These are phyloP conservation scores for Amoebophrya sp. DNA, from an alignment of 169 alveolate genomes.

Conservation along the genomic window DNA sequence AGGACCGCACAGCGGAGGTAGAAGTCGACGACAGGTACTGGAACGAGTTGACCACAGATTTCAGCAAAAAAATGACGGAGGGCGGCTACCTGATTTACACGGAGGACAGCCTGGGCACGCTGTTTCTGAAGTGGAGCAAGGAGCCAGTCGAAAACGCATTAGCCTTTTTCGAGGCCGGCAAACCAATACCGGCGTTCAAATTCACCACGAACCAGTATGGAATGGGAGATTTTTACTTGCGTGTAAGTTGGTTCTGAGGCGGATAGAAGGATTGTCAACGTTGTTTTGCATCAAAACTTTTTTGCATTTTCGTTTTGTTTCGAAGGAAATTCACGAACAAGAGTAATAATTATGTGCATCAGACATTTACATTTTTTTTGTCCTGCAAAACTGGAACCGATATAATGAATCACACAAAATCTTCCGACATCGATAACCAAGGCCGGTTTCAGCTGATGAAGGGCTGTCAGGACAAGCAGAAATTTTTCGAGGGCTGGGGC, in stretches of 20 bases:
- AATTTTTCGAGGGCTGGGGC: not conserved
- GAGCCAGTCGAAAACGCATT: not conserved
- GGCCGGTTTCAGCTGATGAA: not conserved
- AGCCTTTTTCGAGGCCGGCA: not conserved
- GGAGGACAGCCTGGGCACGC: not conserved
- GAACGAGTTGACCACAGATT: not conserved
- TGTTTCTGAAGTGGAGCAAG: not conserved
- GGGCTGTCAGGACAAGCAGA: not conserved
- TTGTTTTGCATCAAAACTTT: too few relatives aligned
- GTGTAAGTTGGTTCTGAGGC: too few relatives aligned
- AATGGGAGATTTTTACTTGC: too few relatives aligned
- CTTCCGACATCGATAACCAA: too few relatives aligned
- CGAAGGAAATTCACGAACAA: too few relatives aligned
- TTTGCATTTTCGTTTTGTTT: too few relatives aligned
- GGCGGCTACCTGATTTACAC: not conserved
- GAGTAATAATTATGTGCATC: too few relatives aligned
- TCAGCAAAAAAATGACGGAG: not conserved
- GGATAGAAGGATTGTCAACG: too few relatives aligned
- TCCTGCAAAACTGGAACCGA: too few relatives aligned
- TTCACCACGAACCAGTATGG: not conserved
- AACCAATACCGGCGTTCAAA: not conserved
- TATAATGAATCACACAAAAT: too few relatives aligned
- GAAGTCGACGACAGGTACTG: not conserved
- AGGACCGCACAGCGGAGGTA: too few relatives aligned
- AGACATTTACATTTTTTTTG: too few relatives aligned